Evolutionary conservation across 208 protist genomes (phyloP), one percentile per base, ranked within the genome.

Genomic region (Trypanosoma caninum): DNA sequence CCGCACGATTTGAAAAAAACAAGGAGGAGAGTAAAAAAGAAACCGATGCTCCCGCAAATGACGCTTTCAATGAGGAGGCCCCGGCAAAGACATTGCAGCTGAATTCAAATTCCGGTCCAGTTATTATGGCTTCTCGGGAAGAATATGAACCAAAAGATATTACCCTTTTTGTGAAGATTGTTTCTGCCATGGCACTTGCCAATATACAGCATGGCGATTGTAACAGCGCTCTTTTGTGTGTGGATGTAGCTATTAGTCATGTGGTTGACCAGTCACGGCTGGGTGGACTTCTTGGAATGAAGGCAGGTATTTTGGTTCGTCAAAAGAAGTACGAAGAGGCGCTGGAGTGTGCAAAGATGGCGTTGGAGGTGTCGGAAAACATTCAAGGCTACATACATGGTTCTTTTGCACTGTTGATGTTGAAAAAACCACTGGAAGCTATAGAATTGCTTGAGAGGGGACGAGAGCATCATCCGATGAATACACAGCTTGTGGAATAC

Each of bases 311-410:
- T 23, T 64, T 95, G 0, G 74, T 89, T 27, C 80, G 74, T 16
- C 79, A 87, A 47, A 84, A 83, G 44, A 87, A 89, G 69, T 89
- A 74, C 37, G 69, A 77, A 6, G 80, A 91, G 44, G 84, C 88
- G 0, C 60, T 72, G 11, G 72, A 85, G 33, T 70, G 69, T 40
- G 88, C 88, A 38, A 61, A 65, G 14, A 56, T 80, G 10, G 82
- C 88, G 25, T 66, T 95, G 2, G 76, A 85, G 55, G 68, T 60
- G 22, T 91, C 82, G 2, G 69, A 59, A 14, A 92, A 91, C 56
- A 69, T 86, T 48, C 88, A 95, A 40, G 88, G 84, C 16, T 95
- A 86, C 41, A 76, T 95, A 9, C 88, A 95, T 6, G 88, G 88
- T 3, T 69, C 81, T 13, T 89, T 86, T 66, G 79, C 88, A 8